Base-by-base conservation (phyloP, 1,284 basidiomycete genomes). In the Ceratobasidium sp. region DNA sequence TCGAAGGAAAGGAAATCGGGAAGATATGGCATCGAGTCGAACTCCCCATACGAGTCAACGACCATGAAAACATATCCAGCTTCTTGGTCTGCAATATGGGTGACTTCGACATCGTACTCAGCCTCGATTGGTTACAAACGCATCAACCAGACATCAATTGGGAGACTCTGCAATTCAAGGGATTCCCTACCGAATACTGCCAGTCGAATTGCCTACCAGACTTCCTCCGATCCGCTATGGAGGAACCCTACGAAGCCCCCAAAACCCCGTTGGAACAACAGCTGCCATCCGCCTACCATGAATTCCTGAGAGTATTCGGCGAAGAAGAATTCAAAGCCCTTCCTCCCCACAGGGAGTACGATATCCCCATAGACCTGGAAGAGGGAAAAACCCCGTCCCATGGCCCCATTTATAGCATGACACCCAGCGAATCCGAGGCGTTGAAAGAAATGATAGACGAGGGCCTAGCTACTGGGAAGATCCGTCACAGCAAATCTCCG, bases 241-340 rank as follows among this genome's bases (percentile, higher is more conserved):
- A 61, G 8, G 58, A 61, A 13, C 58, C 58, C 4, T 61, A 61
- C 29, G 31, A 61, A 34, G n/a, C 2, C 4, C 58, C 34, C 1
- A 1, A 5, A 0, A 24, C n/a, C 2, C 58, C 58, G 1, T 34
- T 61, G 3, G 19, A 7, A 24, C 14, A 61, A 3, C 58, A 56
- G 22, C n/a, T 68, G 14, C 65, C 65, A 1, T 2, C 19, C 1
- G 31, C 7, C 0, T 68, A 68, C n/a, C 65, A 68, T 27, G 29
- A 68, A 22, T 68, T 39, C 14, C 19, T 51, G 7, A 68, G n/a
- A 8, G 51, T 68, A 0, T 68, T 68, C 41, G n/a, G n/a, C n/a
- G n/a, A n/a, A n/a, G n/a, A n/a, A n/a, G n/a, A n/a, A n/a, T n/a
- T n/a, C n/a, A n/a, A n/a, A n/a, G n/a, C n/a, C n/a, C n/a, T n/a